These are phyloP conservation scores for Salix caprea DNA, from an alignment of 345 rosid genomes.

Conservation along the genomic window DNA sequence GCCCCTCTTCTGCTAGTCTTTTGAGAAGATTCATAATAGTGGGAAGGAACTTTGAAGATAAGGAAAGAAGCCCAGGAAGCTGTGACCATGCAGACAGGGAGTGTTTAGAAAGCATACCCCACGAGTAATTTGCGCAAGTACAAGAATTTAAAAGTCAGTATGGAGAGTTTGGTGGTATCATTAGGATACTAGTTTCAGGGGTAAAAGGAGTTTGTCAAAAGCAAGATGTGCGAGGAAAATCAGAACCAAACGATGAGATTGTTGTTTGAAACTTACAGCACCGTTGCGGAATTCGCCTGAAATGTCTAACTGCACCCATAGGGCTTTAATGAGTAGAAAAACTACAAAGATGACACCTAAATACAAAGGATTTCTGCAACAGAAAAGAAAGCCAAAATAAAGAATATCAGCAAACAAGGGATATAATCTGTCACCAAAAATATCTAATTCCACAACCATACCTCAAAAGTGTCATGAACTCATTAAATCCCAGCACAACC, in stretches of 20 bases:
- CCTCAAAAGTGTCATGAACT: slow-evolving; percentile 98
- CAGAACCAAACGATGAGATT: not conserved
- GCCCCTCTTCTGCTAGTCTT: slow-evolving; percentile 74
- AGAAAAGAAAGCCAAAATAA: slow-evolving; percentile 11
- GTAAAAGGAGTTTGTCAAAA: not conserved
- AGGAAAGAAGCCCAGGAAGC: slow-evolving; percentile 84
- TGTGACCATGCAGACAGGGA: slow-evolving; percentile 19
- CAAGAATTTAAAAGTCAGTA: not conserved
- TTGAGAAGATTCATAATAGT: slow-evolving; percentile 85
- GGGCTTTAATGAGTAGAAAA: slow-evolving; percentile 72
- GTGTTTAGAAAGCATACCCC: not conserved
- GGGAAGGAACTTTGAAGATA: slow-evolving; percentile 78
- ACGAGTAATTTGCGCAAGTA: not conserved
- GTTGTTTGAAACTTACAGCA: slow-evolving; percentile 53
- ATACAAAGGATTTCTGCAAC: slow-evolving; percentile 88
- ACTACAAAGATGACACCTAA: slow-evolving; percentile 62
- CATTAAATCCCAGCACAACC: slow-evolving; percentile 85
- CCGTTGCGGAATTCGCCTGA: slow-evolving; percentile 84
- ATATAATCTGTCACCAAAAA: not conserved
- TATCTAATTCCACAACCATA: slow-evolving; percentile 15
- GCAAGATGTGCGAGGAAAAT: not conserved
- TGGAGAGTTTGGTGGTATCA: not conserved
- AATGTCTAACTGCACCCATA: slow-evolving; percentile 92
- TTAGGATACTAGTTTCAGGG: not conserved
- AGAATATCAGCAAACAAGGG: slow-evolving; percentile 9